Base-by-base conservation (phyloP, 108 stramenopile species). In the Licmophora abbreviata region DNA sequence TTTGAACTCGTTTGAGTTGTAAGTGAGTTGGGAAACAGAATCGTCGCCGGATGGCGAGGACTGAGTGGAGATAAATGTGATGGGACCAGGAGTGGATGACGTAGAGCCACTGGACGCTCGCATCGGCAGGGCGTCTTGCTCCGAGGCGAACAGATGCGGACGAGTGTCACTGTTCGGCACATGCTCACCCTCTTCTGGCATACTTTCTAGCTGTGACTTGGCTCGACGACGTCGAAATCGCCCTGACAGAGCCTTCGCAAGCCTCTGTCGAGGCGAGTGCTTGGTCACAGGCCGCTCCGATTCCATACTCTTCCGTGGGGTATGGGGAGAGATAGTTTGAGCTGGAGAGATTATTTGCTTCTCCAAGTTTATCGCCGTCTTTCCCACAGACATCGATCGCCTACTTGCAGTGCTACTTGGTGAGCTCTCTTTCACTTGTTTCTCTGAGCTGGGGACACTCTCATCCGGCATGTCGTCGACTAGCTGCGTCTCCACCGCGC, bases 1-100 rank as follows among this genome's bases (percentile, higher is more conserved):
- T 32, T 59, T 62, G 14, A 49, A 27, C 44, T 58, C 63, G 25
- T 75, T 63, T 21, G 54, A 33, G 20, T 30, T 34, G 30, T 64
- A 65, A n/a, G 74, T 75, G 34, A 75, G 59, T 44, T 65, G 64
- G 4, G 74, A 75, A 30, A 75, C 17, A 41, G 52, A 54, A 40
- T 69, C 68, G 38, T 69, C 68, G 34, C 38, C 54, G 11, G 15
- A 17, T 14, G 28, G 17, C 4, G 14, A 17, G 4, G 27, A 27
- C 49, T 20, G 30, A 9, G 44, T 26, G 15, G 38, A 29, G 30
- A 66, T 66, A 44, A 28, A 59, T 11, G 56, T 37, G 21, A 66
- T 38, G 18, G 65, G 65, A 9, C 58, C 65, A 27, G 54, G 52
- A 23, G 23, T 26, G 21, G 44, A 29, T 29, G 33, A 36, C 15